Conservation (phyloP, 371 early-diverging fungal species). For the Mortierella sp. region DNA sequence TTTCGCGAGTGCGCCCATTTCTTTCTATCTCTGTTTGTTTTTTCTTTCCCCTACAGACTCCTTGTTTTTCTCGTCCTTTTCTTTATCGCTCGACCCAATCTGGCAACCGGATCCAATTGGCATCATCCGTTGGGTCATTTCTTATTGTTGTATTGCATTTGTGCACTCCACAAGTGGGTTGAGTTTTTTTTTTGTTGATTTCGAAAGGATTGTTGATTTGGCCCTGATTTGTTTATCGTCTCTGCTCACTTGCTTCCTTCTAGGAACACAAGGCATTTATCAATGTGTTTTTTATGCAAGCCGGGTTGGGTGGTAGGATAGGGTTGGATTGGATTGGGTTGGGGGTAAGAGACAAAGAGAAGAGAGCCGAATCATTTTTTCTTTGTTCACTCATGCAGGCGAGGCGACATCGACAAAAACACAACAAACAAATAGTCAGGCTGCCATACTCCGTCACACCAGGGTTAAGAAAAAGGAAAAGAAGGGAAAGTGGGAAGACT, state of each 20-base stretch:
- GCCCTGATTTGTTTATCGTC: background rate
- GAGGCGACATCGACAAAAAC: background rate
- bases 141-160: background rate
- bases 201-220: background rate
- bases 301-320: slow-evolving; percentile 2
- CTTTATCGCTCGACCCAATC: slow-evolving; percentile 1
- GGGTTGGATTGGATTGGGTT: slow-evolving; percentile 3
- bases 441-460: slow-evolving; percentile 5
- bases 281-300: background rate
- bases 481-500: slow-evolving; percentile 3
- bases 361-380: slow-evolving; percentile 3
- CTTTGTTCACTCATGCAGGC: background rate
- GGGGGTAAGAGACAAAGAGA: background rate
- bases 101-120: slow-evolving; percentile 1
- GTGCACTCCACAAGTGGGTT: slow-evolving; percentile 4
- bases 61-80: background rate
- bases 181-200: background rate
- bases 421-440: background rate
- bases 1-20: background rate
- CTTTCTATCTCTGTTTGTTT: background rate
- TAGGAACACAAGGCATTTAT: background rate
- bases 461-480: slow-evolving; percentile 11
- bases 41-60: background rate
- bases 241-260: background rate
- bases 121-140: background rate